These are phyloP conservation scores for Russula griseocarnosa DNA, from an alignment of 768 basidiomycete genomes.

Conservation along the genomic window DNA sequence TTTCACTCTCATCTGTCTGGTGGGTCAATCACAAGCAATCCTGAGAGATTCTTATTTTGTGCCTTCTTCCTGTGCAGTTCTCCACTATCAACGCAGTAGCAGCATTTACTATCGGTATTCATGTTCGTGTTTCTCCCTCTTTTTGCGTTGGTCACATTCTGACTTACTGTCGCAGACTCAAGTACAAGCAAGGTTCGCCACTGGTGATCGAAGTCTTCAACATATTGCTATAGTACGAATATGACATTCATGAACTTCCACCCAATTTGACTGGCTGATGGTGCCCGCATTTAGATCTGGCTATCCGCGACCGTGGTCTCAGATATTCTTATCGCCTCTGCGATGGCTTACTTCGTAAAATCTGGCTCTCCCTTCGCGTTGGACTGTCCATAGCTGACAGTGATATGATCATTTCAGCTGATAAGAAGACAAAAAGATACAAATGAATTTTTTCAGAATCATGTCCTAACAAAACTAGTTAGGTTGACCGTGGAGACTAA, in stretches of 20 bases:
- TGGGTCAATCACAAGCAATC: not conserved
- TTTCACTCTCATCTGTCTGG: conserved; percentile 5
- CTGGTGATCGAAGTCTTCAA: not conserved
- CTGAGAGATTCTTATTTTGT: too few relatives aligned
- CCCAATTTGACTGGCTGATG: not conserved
- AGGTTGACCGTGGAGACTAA: conserved; percentile 33
- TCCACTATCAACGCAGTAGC: not conserved
- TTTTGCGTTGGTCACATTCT: not conserved
- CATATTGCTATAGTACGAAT: not conserved
- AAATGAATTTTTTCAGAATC: not conserved
- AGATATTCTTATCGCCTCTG: conserved; percentile 9
- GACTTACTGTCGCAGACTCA: not conserved
- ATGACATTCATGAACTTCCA: not conserved
- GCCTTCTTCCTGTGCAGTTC: not conserved
- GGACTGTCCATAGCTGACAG: not conserved
- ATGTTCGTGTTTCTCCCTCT: not conserved
- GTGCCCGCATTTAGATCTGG: conserved; percentile 4
- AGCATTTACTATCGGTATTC: not conserved
- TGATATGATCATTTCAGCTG: not conserved
- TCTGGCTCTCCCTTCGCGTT: not conserved
- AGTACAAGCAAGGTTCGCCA: not conserved
- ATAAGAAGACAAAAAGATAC: not conserved
- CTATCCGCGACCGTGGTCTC: not conserved
- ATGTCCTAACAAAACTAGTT: conserved; percentile 26
- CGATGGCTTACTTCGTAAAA: conserved; percentile 13